Evolutionary conservation across 1,139 yeast species (phyloP).

Genomic region (Yarrowia galli): DNA sequence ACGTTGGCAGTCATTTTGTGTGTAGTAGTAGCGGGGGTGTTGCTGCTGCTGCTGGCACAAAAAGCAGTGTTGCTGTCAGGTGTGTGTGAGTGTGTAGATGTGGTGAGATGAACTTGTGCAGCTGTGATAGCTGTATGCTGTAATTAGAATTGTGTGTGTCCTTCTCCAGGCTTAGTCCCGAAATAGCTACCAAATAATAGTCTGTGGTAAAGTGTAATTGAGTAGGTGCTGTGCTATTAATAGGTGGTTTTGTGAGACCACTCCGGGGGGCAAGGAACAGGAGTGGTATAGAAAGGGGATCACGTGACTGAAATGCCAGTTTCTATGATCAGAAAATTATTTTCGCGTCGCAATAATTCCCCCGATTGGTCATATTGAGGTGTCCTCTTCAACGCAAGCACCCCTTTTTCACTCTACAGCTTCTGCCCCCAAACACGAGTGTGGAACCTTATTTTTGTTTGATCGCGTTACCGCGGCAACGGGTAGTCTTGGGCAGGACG

Average conservation of each 20-base stretch:
- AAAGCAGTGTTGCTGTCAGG: constrained; percentile 4
- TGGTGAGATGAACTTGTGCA: background rate
- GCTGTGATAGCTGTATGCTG: constrained; percentile 4
- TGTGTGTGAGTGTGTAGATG: background rate
- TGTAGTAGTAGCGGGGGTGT: background rate
- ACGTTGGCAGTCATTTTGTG: constrained; percentile 31
- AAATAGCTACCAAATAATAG: constrained; percentile 31
- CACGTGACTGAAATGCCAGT: background rate
- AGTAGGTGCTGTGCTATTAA: background rate
- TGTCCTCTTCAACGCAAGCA: background rate
- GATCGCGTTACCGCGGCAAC: constrained; percentile 28
- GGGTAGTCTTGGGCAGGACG: background rate
- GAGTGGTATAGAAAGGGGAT: background rate
- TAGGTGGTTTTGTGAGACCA: background rate
- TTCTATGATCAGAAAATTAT: background rate
- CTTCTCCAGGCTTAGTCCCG: constrained; percentile 20
- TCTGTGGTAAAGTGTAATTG: background rate
- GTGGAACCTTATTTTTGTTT: background rate
- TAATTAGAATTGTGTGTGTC: background rate
- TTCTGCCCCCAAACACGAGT: constrained; percentile 12
- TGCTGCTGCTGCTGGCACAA: background rate
- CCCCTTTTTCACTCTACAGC: constrained; percentile 21
- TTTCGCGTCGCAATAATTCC: background rate
- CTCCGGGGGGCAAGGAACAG: background rate
- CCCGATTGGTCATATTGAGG: background rate